phyloP scores from a whole-genome alignment of 2,329 filamentous ascomycete genomes.

The Spiromastix sp. region DNA sequence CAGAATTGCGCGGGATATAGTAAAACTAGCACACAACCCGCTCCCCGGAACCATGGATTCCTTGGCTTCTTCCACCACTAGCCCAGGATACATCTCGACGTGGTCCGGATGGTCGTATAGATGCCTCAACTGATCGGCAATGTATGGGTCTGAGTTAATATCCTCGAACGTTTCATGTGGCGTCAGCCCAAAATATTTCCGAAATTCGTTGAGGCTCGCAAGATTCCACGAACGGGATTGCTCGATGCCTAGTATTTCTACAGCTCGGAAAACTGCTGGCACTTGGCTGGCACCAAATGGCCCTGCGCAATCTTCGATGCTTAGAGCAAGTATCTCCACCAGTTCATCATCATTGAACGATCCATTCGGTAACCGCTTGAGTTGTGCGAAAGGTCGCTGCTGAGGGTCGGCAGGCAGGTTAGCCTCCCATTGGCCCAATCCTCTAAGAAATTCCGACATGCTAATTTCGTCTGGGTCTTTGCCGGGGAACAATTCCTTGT shows the following conservation, averaged over 20 bases:
- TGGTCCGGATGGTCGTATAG: slow-evolving; percentile 56
- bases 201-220: slow-evolving; percentile 43
- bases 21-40: slow-evolving; percentile 28
- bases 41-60: slow-evolving; percentile 23
- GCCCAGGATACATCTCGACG: slow-evolving; percentile 60
- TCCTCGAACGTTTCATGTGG: slow-evolving; percentile 48
- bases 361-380: slow-evolving; percentile 50
- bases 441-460: slow-evolving; percentile 29
- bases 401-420: slow-evolving; percentile 50
- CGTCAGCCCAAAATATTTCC: slow-evolving; percentile 51
- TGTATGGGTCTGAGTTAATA: slow-evolving; percentile 47
- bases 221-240: slow-evolving; percentile 59
- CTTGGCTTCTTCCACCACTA: slow-evolving; percentile 40
- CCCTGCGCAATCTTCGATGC: slow-evolving; percentile 60
- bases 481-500: slow-evolving; percentile 24
- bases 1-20: slow-evolving; percentile 30
- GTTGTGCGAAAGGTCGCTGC: slow-evolving; percentile 51
- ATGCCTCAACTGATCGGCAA: slow-evolving; percentile 45
- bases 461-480: slow-evolving; percentile 16
- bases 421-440: slow-evolving; percentile 46
- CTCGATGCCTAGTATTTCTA: slow-evolving; percentile 71
- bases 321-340: slow-evolving; percentile 50
- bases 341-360: slow-evolving; percentile 60
- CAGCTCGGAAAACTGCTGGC: slow-evolving; percentile 58
- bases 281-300: slow-evolving; percentile 62